A percentile compares a stretch with the other conserved stretches of the same genome.
These are phyloP conservation scores for Citrus australasica DNA, from an alignment of 345 rosid genomes.

Conservation along the genomic window DNA sequence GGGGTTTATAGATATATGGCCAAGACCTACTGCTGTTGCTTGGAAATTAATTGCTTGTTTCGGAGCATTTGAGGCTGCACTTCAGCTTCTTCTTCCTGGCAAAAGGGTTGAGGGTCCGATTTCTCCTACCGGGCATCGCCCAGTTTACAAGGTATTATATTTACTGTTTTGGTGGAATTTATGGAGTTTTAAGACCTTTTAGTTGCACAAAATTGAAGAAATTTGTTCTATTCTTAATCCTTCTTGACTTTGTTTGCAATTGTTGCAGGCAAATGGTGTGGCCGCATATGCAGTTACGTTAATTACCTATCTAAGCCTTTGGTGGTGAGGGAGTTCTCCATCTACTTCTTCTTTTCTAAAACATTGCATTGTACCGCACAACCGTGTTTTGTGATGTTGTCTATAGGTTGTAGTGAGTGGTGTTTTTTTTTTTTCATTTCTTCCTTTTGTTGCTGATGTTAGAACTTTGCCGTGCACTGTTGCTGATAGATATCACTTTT, in stretches of 20 bases:
- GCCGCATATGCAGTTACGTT: conserved; percentile 77
- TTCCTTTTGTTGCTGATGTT: neutral
- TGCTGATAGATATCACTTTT: neutral
- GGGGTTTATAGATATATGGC: conserved; percentile 79
- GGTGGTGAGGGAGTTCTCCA: conserved; percentile 71
- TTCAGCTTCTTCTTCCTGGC: conserved; percentile 92
- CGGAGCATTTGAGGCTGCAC: conserved; percentile 86
- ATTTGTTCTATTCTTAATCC: neutral
- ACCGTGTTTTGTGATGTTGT: neutral
- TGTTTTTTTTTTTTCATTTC: neutral
- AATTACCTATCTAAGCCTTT: conserved; percentile 71
- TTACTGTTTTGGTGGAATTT: neutral
- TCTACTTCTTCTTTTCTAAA: conserved; percentile 4
- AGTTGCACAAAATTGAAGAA: neutral
- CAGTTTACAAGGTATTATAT: conserved; percentile 74
- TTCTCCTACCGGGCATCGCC: conserved; percentile 83
- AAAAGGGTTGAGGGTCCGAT: conserved; percentile 84
- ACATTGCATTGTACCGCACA: neutral
- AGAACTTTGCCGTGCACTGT: neutral
- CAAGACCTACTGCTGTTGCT: conserved; percentile 66
- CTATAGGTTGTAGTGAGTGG: neutral
- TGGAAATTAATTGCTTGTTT: conserved; percentile 74
- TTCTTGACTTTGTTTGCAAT: neutral
- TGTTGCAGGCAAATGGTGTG: conserved; percentile 87
- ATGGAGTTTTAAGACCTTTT: neutral